These are phyloP conservation scores for Daldinia decipiens DNA, from an alignment of 495 filamentous ascomycete species.

Conservation along the genomic window DNA sequence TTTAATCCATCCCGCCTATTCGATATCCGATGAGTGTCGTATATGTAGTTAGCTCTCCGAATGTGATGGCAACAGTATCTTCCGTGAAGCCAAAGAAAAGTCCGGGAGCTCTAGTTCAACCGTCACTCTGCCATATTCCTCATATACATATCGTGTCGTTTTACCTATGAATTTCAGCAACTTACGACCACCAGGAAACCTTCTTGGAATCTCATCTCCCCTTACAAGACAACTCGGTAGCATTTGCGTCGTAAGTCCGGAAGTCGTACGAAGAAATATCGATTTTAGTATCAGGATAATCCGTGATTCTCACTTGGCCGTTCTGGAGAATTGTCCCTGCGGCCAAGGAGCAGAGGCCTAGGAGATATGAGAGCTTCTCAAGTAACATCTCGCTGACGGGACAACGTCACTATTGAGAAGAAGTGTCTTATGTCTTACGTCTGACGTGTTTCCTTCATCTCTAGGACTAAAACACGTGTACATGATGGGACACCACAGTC, in stretches of 20 bases:
- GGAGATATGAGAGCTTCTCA: constrained; percentile 12
- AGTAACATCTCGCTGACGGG: constrained; percentile 24
- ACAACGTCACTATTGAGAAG: not conserved
- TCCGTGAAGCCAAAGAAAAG: constrained; percentile 73
- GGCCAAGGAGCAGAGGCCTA: constrained; percentile 46
- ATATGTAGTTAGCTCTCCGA: constrained; percentile 66
- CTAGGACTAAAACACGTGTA: not conserved
- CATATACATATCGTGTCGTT: constrained; percentile 1
- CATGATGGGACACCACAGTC: not conserved
- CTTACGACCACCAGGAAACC: constrained; percentile 73
- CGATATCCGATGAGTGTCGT: constrained; percentile 71
- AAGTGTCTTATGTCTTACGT: not conserved
- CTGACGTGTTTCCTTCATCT: not conserved
- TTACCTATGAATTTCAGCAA: constrained; percentile 6
- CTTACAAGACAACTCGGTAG: constrained; percentile 72
- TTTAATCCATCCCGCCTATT: constrained; percentile 71
- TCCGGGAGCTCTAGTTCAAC: constrained; percentile 61
- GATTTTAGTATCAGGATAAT: constrained; percentile 61
- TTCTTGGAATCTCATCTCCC: constrained; percentile 75
- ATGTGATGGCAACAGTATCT: constrained; percentile 69
- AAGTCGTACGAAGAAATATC: constrained; percentile 51
- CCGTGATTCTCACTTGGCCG: constrained; percentile 62
- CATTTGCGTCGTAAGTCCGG: constrained; percentile 64
- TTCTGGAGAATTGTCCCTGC: constrained; percentile 69
- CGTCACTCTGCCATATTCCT: constrained; percentile 7